Evolutionary conservation across 1,139 yeast genomes (phyloP), one percentile per base, ranked within the genome.

Genomic region (Diutina pseudorugosa): DNA sequence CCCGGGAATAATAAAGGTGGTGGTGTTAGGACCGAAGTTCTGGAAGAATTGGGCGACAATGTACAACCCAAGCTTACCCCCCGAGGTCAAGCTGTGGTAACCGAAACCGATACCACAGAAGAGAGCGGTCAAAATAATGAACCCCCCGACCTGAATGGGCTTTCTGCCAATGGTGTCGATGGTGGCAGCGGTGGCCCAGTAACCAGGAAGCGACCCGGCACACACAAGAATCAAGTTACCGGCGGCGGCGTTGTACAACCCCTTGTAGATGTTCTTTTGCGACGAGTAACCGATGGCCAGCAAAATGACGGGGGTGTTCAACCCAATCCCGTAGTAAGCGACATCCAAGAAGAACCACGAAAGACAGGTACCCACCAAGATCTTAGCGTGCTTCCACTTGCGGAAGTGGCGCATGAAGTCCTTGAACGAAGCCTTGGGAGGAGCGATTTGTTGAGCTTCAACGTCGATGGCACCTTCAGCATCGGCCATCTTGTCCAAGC

Each of bases 301-400:
- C 71, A 94, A 85, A 61, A 87, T 87, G 56, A 78, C 74, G 41
- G 94, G 83, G 61, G 90, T 73, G 75, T 87, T 87, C 64, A 87
- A 79, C 69, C 87, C 84, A 64, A 87, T 75, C 71, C 96, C 95
- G 68, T 93, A 93, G 77, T 82, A 90, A 56, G 97, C 96, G 66
- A 93, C 88, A 76, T 93, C 98, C 70, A 91, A 80, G 75, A 84
- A 76, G 76, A 91, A 91, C 98, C 98, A 93, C 51, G 95, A 84
- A 68, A 91, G 94, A 59, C 97, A 95, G 62, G 98, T 91, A 67
- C 98, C 98, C 53, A 93, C 60, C 61, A 93, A 76, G 56, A 84
- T 80, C 73, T 85, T 86, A 71, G 87, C 83, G 69, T 89, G 85
- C 70, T 76, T 87, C 96, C 97, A 90, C 72, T 89, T 85, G 53